Conservation (phyloP, 2,329 filamentous ascomycete genomes). For the Fusarium papillatum region DNA sequence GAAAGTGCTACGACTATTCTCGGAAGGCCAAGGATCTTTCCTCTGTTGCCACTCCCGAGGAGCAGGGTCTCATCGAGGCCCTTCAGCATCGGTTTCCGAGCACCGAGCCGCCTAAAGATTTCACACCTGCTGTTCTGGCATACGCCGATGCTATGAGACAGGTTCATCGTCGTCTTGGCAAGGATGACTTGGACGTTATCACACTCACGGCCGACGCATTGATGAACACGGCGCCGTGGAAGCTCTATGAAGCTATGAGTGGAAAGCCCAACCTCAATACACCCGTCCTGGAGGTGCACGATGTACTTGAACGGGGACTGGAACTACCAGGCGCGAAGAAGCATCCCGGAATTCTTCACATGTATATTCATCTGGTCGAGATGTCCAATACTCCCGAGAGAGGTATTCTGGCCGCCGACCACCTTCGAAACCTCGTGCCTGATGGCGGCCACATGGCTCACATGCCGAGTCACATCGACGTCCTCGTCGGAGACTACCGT, state of each 20-base stretch:
- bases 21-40: not conserved
- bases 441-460: slow-evolving; percentile 80
- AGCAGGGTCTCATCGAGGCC: not conserved
- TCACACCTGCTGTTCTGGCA: not conserved
- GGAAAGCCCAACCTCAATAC: slow-evolving; percentile 47
- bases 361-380: slow-evolving; percentile 84
- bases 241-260: slow-evolving; percentile 56
- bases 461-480: slow-evolving; percentile 83
- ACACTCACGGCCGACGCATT: slow-evolving; percentile 56
- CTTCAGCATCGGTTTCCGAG: not conserved
- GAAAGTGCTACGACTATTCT: not conserved
- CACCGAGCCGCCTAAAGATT: not conserved
- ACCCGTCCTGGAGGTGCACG: slow-evolving; percentile 46
- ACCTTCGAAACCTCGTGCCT: slow-evolving; percentile 73
- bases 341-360: slow-evolving; percentile 82
- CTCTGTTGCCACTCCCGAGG: not conserved
- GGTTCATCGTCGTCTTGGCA: slow-evolving; percentile 49
- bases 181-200: slow-evolving; percentile 55
- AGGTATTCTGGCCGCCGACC: slow-evolving; percentile 72
- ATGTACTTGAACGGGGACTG: slow-evolving; percentile 60
- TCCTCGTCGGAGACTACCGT: slow-evolving; percentile 77
- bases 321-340: slow-evolving; percentile 49
- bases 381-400: slow-evolving; percentile 77
- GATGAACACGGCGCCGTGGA: slow-evolving; percentile 63
- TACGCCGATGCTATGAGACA: slow-evolving; percentile 55